Evolutionary conservation across 2,329 filamentous ascomycete species (phyloP), one percentile per base, ranked within the genome.

Genomic region (Aspergillus chevalieri): DNA sequence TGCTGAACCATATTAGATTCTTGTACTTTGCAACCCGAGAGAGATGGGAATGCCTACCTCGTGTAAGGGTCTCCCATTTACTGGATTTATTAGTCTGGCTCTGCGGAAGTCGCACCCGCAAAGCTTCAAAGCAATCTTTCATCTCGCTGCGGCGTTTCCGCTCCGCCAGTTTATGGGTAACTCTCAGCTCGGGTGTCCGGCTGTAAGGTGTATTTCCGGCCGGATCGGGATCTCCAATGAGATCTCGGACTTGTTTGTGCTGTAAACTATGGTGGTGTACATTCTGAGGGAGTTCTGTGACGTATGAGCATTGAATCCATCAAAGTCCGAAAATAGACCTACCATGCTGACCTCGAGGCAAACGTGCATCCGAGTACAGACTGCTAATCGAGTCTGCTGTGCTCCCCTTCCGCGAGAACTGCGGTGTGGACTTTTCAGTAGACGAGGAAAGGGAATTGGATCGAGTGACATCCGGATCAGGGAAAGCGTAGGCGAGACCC

Each of bases 91-190:
- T 76, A 53, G 71, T 74, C 54, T 75, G 73, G 48, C 62, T 68
- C 14, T 71, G 64, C 3, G 74, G 74, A 1, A 77, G 64, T 26
- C 72, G 69, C 34, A 67, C 57, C 26, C 74, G 67, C 41, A 77
- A 57, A 17, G 67, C 61, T 56, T 77, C 74, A 52, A 77, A 77
- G 45, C 74, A 74, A 56, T 76, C 73, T 52, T 77, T 77, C 74
- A 77, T 77, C 53, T 77, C 74, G 49, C 74, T 77, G 43, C 74
- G 72, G 34, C 74, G 73, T 58, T 77, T 77, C 14, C 74, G 67
- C 63, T 77, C 74, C 14, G 74, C 74, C 22, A 77, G 58, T 52
- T 77, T 77, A 53, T 77, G 74, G 8, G 73, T 76, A 14, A 77
- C 70, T 43, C 74, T 65, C 41, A 77, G 61, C 57, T 77, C 74